A percentile compares a stretch with the other conserved stretches of the same genome.
These are phyloP conservation scores for Citrus cavaleriei DNA, from an alignment of 345 rosid species.

Conservation along the genomic window DNA sequence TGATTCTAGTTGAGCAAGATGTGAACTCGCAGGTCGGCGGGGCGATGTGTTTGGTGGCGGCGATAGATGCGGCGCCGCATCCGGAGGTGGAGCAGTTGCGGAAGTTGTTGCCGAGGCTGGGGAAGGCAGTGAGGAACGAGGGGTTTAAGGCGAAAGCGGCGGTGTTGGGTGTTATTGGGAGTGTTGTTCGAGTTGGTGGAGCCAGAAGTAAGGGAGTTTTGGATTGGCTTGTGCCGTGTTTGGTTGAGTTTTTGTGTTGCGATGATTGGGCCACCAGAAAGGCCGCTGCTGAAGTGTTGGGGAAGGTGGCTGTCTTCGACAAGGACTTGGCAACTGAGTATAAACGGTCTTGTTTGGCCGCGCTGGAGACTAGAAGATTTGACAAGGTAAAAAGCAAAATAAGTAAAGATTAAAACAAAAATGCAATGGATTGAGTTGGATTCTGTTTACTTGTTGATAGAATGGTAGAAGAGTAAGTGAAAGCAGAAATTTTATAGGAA, in stretches of 20 bases:
- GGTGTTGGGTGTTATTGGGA: slow-evolving; percentile 60
- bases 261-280: slow-evolving; percentile 88
- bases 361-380: slow-evolving; percentile 64
- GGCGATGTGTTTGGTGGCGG: slow-evolving; percentile 76
- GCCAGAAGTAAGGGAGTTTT: slow-evolving; percentile 47
- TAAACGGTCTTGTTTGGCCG: slow-evolving; percentile 41
- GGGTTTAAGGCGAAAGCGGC: slow-evolving; percentile 79
- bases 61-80: slow-evolving; percentile 61
- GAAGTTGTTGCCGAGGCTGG: slow-evolving; percentile 65
- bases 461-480: not conserved
- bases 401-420: too few relatives aligned
- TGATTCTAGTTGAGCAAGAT: slow-evolving; percentile 64
- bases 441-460: slow-evolving; percentile 11
- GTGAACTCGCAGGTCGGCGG: slow-evolving; percentile 75
- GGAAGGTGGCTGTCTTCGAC: slow-evolving; percentile 60
- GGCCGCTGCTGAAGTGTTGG: slow-evolving; percentile 82
- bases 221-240: slow-evolving; percentile 67
- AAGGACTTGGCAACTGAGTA: slow-evolving; percentile 53
- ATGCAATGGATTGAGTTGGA: not conserved
- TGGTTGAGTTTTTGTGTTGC: slow-evolving; percentile 58
- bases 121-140: slow-evolving; percentile 57
- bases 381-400: slow-evolving; percentile 57
- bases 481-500: not conserved
- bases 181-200: slow-evolving; percentile 54
- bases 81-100: slow-evolving; percentile 58